phyloP scores from a whole-genome alignment of 768 basidiomycete species.

The Pleurotus eryngii region DNA sequence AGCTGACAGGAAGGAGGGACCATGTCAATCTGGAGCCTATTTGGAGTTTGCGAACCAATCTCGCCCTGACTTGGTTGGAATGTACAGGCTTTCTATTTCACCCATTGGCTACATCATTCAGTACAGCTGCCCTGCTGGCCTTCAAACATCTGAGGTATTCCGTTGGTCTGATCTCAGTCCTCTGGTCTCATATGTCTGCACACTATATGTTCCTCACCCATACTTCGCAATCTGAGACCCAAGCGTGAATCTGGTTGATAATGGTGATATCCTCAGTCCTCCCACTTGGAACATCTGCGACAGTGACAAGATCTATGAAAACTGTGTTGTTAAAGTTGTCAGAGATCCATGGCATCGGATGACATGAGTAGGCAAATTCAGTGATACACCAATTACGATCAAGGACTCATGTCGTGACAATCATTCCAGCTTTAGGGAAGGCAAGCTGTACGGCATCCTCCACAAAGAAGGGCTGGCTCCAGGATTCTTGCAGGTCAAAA shows the following conservation, averaged over 20 bases:
- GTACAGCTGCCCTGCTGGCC: slow-evolving; percentile 9
- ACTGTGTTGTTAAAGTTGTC: slow-evolving; percentile 5
- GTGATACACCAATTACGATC: background rate
- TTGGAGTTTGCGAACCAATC: slow-evolving; percentile 6
- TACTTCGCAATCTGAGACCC: background rate
- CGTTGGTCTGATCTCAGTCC: slow-evolving; percentile 1
- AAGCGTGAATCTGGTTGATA: slow-evolving; percentile 2
- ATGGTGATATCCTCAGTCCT: background rate
- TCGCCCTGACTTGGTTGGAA: slow-evolving; percentile 6
- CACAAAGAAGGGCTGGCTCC: background rate
- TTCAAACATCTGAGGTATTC: background rate
- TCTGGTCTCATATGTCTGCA: slow-evolving; percentile 5
- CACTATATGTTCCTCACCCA: slow-evolving; percentile 3
- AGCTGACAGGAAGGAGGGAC: background rate
- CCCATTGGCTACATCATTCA: background rate
- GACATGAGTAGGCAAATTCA: slow-evolving; percentile 1
- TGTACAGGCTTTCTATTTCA: background rate
- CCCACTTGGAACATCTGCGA: slow-evolving; percentile 7
- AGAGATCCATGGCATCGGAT: slow-evolving; percentile 5
- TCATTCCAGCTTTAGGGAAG: background rate
- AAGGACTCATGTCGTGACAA: background rate
- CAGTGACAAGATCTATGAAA: background rate
- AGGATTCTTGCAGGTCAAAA: background rate
- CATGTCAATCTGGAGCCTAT: slow-evolving; percentile 4
- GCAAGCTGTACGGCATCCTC: slow-evolving; percentile 4